Evolutionary conservation across 352 stramenopile species (phyloP).

Genomic region (Globisporangium cederbergense): DNA sequence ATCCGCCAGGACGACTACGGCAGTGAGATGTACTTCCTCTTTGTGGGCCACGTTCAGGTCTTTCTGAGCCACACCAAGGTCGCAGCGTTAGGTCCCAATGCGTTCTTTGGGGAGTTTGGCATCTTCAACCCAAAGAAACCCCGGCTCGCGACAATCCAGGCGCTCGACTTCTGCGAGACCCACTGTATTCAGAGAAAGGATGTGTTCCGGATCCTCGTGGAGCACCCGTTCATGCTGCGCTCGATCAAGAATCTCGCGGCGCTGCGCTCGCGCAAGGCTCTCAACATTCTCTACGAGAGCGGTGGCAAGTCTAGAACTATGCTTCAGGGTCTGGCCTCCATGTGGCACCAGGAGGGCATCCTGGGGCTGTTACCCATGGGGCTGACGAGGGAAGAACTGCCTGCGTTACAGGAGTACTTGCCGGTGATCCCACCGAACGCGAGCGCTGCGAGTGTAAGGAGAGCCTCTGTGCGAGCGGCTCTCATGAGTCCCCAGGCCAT

Average conservation of each 20-base stretch:
- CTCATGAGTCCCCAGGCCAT: not conserved
- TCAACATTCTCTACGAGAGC: slow-evolving; percentile 52
- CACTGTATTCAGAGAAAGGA: slow-evolving; percentile 53
- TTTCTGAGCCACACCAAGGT: slow-evolving; percentile 61
- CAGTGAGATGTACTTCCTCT: slow-evolving; percentile 83
- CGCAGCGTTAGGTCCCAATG: slow-evolving; percentile 59
- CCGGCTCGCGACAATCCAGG: slow-evolving; percentile 70
- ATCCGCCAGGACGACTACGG: slow-evolving; percentile 77
- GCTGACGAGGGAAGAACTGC: slow-evolving; percentile 27
- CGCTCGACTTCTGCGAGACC: slow-evolving; percentile 77
- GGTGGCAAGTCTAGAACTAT: slow-evolving; percentile 54
- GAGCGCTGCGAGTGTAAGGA: not conserved
- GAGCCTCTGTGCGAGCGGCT: slow-evolving; percentile 14
- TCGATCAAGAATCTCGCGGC: slow-evolving; percentile 53
- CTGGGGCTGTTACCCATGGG: slow-evolving; percentile 38
- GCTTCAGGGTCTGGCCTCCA: slow-evolving; percentile 54
- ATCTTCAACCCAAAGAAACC: slow-evolving; percentile 70
- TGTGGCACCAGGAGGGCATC: slow-evolving; percentile 59
- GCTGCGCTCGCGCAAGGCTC: slow-evolving; percentile 51
- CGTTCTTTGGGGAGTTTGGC: slow-evolving; percentile 80
- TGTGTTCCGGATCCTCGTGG: slow-evolving; percentile 44
- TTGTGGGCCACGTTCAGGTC: slow-evolving; percentile 71
- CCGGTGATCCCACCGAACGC: not conserved
- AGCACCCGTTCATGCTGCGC: slow-evolving; percentile 55
- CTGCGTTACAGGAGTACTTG: slow-evolving; percentile 46